phyloP scores from a whole-genome alignment of 2,329 filamentous ascomycete genomes.

The Venturia oleaginea region DNA sequence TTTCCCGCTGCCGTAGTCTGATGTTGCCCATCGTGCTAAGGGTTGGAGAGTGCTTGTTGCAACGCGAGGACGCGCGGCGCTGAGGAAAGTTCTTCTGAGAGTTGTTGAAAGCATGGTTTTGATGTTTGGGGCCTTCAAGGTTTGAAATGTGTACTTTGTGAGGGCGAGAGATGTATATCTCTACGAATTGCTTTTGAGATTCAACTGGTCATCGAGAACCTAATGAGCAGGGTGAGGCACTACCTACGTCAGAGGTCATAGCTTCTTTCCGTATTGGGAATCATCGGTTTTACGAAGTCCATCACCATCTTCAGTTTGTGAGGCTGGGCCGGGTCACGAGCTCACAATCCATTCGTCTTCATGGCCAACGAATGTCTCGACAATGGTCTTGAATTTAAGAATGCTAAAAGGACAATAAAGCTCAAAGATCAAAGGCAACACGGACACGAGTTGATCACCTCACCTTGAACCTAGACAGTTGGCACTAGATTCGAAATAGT shows the following conservation, averaged over 20 bases:
- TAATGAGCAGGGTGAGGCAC: not conserved
- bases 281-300: not conserved
- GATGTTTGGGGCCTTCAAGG: not conserved
- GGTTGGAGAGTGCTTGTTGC: not conserved
- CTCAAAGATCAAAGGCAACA: too few species aligned
- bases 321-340: not conserved
- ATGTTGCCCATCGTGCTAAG: not conserved
- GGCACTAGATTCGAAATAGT: too few species aligned
- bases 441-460: too few species aligned
- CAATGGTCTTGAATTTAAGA: too few species aligned
- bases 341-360: too few species aligned
- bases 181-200: not conserved
- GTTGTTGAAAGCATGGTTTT: not conserved
- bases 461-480: too few species aligned
- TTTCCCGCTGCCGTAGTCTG: conserved; percentile 34
- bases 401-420: too few species aligned
- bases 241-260: conserved; percentile 2
- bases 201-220: not conserved
- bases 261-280: not conserved
- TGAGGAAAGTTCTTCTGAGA: not conserved
- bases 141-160: not conserved
- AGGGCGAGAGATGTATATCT: not conserved
- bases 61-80: not conserved
- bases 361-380: too few species aligned
- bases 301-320: too few species aligned